Evolutionary conservation across 768 basidiomycete species (phyloP), one percentile per base, ranked within the genome.

Genomic region (Leccinum disarticulatum): DNA sequence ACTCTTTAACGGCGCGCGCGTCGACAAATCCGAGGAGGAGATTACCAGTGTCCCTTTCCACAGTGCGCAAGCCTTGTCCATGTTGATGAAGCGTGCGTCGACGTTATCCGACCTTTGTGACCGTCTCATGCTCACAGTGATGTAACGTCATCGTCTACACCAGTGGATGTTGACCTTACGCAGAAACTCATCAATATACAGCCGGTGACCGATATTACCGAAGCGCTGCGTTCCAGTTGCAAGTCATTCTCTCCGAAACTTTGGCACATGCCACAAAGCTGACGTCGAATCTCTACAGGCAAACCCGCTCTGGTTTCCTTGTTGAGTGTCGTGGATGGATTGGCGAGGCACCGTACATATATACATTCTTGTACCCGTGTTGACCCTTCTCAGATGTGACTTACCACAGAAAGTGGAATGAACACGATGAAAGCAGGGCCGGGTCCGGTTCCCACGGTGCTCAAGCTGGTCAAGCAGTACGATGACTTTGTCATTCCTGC

Each of bases 401-500:
- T 1, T 36, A 0, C 38, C 51, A 5, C 36, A 65, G 59, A 48
- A 25, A 53, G 25, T 1, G 63, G 59, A 10, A 65, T 64, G 51
- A 47, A 2, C 6, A 13, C 35, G 3, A 64, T 67, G 58, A 63
- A 48, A 51, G 8, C 43, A 1, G 57, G 58, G 0, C 51, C 54
- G 1, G 62, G 41, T 19, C 41, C 55, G 1, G 25, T 67, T 7
- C 41, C 56, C 10, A 64, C 62, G 0, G 62, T 73, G 41, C 52
- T 70, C 52, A 69, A 54, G 33, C 49, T 73, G 11, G 52, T 65
- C 43, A 58, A 57, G 30, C 56, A 59, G n/a, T 62, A 36, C 28
- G 73, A 74, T 33, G 69, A 74, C 48, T 70, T 68, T 35, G 71
- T 73, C 6, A 62, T 72, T 19, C 70, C 70, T 1, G 67, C 67